phyloP scores from a whole-genome alignment of 768 basidiomycete genomes.

The Podaxis pistillaris region DNA sequence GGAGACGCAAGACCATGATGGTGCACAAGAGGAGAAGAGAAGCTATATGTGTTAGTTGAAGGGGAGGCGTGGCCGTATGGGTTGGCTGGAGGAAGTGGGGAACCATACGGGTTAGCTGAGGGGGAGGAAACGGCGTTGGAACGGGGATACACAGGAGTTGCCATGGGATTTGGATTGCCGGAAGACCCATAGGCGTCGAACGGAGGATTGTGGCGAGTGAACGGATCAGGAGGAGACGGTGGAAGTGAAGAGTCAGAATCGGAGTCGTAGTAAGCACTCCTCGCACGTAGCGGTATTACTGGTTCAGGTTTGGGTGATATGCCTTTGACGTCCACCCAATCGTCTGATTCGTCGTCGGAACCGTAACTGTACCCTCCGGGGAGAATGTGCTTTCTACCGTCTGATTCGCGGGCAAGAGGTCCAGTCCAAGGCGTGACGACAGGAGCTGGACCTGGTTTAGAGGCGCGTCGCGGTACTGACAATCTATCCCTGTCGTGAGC shows the following conservation, averaged over 20 bases:
- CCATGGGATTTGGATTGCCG: no score
- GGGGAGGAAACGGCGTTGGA: background rate
- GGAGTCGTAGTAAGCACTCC: background rate
- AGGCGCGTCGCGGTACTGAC: constrained; percentile 31
- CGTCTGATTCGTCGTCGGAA: constrained; percentile 21
- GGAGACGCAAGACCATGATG: background rate
- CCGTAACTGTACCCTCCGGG: background rate
- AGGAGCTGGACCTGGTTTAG: constrained; percentile 18
- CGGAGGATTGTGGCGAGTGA: background rate
- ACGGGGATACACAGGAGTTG: no score
- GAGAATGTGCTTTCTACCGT: constrained; percentile 19
- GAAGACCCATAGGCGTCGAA: no score
- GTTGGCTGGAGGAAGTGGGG: background rate
- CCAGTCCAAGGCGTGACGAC: constrained; percentile 40
- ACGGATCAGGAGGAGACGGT: background rate
- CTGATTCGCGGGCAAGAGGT: constrained; percentile 33
- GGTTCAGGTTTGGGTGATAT: background rate
- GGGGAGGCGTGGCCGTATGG: background rate
- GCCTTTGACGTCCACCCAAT: constrained; percentile 29
- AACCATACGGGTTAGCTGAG: background rate
- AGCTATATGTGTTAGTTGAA: background rate
- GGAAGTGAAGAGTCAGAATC: background rate
- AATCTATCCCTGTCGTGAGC: constrained; percentile 2
- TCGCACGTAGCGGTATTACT: background rate
- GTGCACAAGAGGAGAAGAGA: background rate